phyloP scores from a whole-genome alignment of 2,329 filamentous ascomycete species.

The Sporothrix dimorphospora region DNA sequence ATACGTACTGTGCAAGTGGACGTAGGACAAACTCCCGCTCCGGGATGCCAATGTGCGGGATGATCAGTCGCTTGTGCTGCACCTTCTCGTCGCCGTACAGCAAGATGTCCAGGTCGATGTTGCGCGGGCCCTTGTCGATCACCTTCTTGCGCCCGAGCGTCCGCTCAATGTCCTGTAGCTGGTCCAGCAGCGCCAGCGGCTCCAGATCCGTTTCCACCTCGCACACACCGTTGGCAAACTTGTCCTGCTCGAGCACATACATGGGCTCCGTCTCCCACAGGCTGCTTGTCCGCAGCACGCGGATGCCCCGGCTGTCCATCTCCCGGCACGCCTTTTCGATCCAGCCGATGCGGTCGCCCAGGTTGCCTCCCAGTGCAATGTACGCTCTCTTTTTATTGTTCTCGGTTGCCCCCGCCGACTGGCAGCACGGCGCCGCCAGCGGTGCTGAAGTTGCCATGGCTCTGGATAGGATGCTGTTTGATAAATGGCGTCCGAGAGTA shows the following conservation, averaged over 20 bases:
- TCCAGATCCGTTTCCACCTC: constrained; percentile 81
- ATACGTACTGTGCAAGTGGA: constrained; percentile 69
- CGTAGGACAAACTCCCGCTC: constrained; percentile 94
- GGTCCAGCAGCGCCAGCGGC: constrained; percentile 75
- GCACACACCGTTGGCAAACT: constrained; percentile 90
- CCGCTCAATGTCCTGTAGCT: constrained; percentile 82
- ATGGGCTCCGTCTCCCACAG: constrained; percentile 96
- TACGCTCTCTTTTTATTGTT: constrained; percentile 59
- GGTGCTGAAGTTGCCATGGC: constrained; percentile 25
- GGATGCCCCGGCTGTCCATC: constrained; percentile 75
- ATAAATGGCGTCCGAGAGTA: no score
- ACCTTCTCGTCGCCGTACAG: constrained; percentile 73
- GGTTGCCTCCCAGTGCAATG: constrained; percentile 89
- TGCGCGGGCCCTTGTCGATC: constrained; percentile 90
- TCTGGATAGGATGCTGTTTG: background rate
- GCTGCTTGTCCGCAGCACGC: constrained; percentile 77
- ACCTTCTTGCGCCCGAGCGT: constrained; percentile 78
- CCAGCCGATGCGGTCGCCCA: constrained; percentile 81
- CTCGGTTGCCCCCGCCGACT: constrained; percentile 2
- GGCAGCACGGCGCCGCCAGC: constrained; percentile 27
- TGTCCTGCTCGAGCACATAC: constrained; percentile 89
- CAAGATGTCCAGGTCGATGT: constrained; percentile 92
- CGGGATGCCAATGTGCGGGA: constrained; percentile 83
- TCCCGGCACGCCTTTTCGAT: constrained; percentile 82
- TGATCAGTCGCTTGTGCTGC: constrained; percentile 70